A percentile compares a stretch with the other conserved stretches of the same genome.
phyloP scores from a whole-genome alignment of 2,329 filamentous ascomycete species.

The Talaromyces sp. region DNA sequence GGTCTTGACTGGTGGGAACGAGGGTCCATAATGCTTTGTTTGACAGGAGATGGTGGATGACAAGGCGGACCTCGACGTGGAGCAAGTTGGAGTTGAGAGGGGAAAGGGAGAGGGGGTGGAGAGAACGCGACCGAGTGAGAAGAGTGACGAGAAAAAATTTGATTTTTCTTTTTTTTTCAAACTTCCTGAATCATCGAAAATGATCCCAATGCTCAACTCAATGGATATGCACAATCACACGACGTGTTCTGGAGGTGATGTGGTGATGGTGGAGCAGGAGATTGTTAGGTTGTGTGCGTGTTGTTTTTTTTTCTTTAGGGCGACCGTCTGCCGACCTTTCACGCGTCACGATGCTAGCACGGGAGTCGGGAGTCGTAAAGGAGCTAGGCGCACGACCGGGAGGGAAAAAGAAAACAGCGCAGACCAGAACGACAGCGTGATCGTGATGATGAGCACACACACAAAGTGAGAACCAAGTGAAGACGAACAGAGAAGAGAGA shows the following conservation, averaged over 20 bases:
- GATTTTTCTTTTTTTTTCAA: too few species aligned
- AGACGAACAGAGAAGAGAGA: conserved; percentile 6
- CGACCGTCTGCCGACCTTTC: neutral
- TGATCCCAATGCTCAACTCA: neutral
- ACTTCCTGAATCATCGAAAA: neutral
- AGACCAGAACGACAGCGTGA: neutral
- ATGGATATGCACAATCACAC: neutral
- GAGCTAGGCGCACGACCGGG: neutral
- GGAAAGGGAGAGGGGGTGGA: neutral
- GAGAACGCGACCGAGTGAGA: neutral
- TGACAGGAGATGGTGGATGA: neutral
- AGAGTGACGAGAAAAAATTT: neutral
- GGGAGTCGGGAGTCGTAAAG: conserved; percentile 7
- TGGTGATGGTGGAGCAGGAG: neutral
- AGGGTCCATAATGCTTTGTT: conserved; percentile 32
- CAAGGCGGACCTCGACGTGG: conserved; percentile 7
- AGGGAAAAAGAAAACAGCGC: neutral
- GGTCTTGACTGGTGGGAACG: conserved; percentile 39
- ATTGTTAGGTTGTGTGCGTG: neutral
- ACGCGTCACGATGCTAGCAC: conserved; percentile 2
- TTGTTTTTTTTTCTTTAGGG: neutral
- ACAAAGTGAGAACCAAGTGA: too few species aligned
- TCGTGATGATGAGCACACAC: conserved; percentile 13
- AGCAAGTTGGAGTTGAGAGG: conserved; percentile 1
- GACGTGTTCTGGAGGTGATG: neutral